Base-by-base conservation (phyloP, 306 rosid species). In the Fagus sylvatica region DNA sequence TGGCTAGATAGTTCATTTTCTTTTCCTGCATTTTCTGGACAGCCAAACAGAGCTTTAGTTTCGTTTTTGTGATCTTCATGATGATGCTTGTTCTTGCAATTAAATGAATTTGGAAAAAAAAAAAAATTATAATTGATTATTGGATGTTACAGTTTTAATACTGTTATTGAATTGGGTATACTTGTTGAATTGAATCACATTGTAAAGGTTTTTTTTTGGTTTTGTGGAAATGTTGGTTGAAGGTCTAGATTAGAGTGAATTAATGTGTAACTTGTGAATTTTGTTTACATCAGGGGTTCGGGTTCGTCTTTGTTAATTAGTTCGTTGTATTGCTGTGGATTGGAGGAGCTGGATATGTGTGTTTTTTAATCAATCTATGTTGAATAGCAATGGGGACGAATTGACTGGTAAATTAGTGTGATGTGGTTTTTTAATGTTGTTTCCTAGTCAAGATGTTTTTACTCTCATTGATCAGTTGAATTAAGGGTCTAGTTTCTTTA, bases 331-430 rank as follows among this genome's bases (percentile, higher is more conserved):
- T 80, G 62, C 70, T 36, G 43, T 51, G 65, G 69, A 70, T 54
- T 33, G 22, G 54, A 19, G 68, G 49, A 70, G 71, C 69, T 76
- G 39, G 62, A 74, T 59, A 64, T 62, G 41, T 48, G 67, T 59
- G 81, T 17, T 74, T 72, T 85, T 80, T 32, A 67, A 73, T 72
- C 75, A 53, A 62, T 62, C 71, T 77, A 78, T 55, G 28, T 67
- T 37, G 56, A 64, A 68, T 74, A 19, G 64, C 77, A 69, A 80
- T 84, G 81, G 60, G 72, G 69, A 37, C 11, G 51, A 12, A 75
- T 79, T 85, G 75, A 77, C 76, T 4, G 90, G 88, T 85, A 79
- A 76, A 5, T 60, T 3, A 30, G 13, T 72, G 12, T 37, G 17
- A 2, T 39, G 6, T 53, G 56, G 13, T 34, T 43, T 13, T 73